A percentile compares a stretch with the other conserved stretches of the same genome.
These are phyloP conservation scores for Angomonas ambiguus DNA, from an alignment of 208 protist genomes.

Conservation along the genomic window DNA sequence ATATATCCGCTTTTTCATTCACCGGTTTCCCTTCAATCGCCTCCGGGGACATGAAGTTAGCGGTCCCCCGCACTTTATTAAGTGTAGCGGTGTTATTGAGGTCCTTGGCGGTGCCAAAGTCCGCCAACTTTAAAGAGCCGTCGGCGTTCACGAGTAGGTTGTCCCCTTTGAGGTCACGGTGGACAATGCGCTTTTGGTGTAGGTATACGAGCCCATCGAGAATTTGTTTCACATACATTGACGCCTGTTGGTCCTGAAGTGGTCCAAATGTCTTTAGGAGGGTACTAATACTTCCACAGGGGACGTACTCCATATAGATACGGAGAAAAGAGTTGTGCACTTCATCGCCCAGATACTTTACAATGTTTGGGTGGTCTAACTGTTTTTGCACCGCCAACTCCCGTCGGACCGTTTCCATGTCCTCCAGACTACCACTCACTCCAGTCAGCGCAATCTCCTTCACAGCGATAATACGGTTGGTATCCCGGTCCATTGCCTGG, in stretches of 20 bases:
- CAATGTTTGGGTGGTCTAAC: conserved; percentile 90
- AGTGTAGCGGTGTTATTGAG: conserved; percentile 21
- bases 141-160: conserved; percentile 83
- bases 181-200: conserved; percentile 76
- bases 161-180: conserved; percentile 91
- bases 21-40: conserved; percentile 40
- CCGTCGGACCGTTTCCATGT: conserved; percentile 33
- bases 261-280: conserved; percentile 71
- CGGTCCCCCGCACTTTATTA: conserved; percentile 73
- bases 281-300: conserved; percentile 83
- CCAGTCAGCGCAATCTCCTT: conserved; percentile 70
- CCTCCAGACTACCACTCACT: background rate
- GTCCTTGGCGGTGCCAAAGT: conserved; percentile 75
- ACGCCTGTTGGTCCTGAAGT: conserved; percentile 72
- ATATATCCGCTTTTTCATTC: conserved; percentile 75
- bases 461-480: conserved; percentile 85
- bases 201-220: conserved; percentile 80
- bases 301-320: conserved; percentile 93
- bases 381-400: conserved; percentile 79
- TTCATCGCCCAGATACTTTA: conserved; percentile 82
- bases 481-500: conserved; percentile 81
- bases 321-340: conserved; percentile 59
- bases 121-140: conserved; percentile 76
- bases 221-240: conserved; percentile 74
- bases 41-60: conserved; percentile 91